A percentile compares a stretch with the other conserved stretches of the same genome.
Conservation (phyloP, 2,329 filamentous ascomycete genomes). For the Xylariaceae sp. region DNA sequence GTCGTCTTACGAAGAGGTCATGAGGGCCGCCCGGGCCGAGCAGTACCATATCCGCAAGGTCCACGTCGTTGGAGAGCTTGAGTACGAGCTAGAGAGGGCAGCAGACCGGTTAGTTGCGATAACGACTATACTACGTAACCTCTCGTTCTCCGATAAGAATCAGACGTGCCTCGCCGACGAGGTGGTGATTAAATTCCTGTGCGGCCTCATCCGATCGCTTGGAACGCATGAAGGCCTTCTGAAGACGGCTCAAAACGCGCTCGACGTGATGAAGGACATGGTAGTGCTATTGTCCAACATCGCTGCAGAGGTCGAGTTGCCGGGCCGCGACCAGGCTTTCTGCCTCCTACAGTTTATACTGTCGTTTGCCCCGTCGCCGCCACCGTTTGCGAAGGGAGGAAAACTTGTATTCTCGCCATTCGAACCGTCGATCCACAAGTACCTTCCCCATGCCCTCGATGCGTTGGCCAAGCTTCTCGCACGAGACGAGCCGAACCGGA, state of each 20-base stretch:
- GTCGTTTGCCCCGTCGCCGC: conserved; percentile 78
- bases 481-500: conserved; percentile 86
- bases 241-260: conserved; percentile 72
- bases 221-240: conserved; percentile 86
- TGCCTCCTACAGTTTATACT: conserved; percentile 84
- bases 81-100: conserved; percentile 78
- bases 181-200: conserved; percentile 74
- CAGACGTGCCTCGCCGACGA: conserved; percentile 70
- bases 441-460: conserved; percentile 85
- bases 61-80: conserved; percentile 65
- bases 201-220: conserved; percentile 75
- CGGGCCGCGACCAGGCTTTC: conserved; percentile 79
- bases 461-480: conserved; percentile 86
- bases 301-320: conserved; percentile 71
- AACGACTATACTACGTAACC: conserved; percentile 85
- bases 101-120: conserved; percentile 86
- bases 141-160: conserved; percentile 76
- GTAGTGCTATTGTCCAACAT: conserved; percentile 87
- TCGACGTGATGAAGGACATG: conserved; percentile 97
- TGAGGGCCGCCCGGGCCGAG: conserved; percentile 72
- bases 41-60: conserved; percentile 66
- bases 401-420: conserved; percentile 73
- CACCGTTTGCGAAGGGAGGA: conserved; percentile 52
- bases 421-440: conserved; percentile 75
- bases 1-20: conserved; percentile 79